A percentile compares a stretch with the other conserved stretches of the same genome.
Evolutionary conservation across 2,329 filamentous ascomycete species (phyloP).

Genomic region (Verticillium nonalfalfae): DNA sequence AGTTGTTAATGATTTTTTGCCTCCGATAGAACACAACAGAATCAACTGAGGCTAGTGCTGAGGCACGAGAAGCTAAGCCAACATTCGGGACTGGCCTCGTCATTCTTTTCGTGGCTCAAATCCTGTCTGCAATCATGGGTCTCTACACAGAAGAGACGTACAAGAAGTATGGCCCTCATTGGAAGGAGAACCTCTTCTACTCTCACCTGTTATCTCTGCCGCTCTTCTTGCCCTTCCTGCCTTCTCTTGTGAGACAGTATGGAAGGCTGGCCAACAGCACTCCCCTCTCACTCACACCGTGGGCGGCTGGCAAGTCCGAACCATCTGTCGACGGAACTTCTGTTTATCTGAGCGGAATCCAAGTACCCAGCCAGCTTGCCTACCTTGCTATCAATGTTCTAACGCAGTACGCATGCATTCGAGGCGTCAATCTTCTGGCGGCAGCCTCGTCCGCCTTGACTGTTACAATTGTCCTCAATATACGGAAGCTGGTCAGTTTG

Average conservation of each 20-base stretch:
- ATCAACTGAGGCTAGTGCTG: neutral
- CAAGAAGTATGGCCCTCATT: conserved; percentile 76
- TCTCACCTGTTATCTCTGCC: conserved; percentile 72
- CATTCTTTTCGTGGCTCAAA: conserved; percentile 81
- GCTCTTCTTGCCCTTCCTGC: conserved; percentile 67
- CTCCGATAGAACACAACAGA: neutral
- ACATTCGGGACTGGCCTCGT: conserved; percentile 63
- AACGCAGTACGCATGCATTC: conserved; percentile 92
- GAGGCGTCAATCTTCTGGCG: conserved; percentile 90
- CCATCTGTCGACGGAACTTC: conserved; percentile 29
- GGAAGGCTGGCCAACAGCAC: conserved; percentile 55
- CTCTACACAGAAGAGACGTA: conserved; percentile 93
- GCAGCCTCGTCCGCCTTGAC: conserved; percentile 86
- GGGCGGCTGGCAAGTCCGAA: conserved; percentile 15
- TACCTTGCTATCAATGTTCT: conserved; percentile 72
- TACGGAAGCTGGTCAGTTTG: conserved; percentile 87
- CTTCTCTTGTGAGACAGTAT: conserved; percentile 59
- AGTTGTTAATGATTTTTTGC: neutral
- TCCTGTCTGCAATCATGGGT: conserved; percentile 90
- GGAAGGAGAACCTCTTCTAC: conserved; percentile 96
- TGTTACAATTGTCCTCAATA: conserved; percentile 93
- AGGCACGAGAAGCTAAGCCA: conserved; percentile 10
- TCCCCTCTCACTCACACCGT: conserved; percentile 42
- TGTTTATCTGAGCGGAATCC: conserved; percentile 27
- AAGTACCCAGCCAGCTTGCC: conserved; percentile 62